Percentiles rank a stretch among this genome's conserved stretches.
Conservation (phyloP, 2,329 filamentous ascomycete species). For the Sporothrix pallida region DNA sequence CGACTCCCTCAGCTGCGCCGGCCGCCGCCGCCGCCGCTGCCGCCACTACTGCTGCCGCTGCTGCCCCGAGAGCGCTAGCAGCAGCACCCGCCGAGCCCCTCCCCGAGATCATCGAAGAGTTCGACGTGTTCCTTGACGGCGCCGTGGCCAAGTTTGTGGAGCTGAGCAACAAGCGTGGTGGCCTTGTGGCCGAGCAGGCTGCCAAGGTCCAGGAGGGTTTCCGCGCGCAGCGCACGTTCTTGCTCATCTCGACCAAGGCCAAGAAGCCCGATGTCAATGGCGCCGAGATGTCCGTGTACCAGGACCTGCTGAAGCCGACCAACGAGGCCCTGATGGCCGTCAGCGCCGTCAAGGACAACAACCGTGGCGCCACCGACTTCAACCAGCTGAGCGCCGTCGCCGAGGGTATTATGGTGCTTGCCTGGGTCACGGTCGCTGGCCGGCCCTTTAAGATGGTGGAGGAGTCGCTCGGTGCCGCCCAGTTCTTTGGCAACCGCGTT, state of each 20-base stretch:
- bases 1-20: conserved; percentile 45
- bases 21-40: conserved; percentile 46
- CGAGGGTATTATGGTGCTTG: conserved; percentile 86
- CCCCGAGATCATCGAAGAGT: conserved; percentile 83
- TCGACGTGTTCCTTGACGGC: conserved; percentile 76
- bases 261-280: conserved; percentile 81
- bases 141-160: conserved; percentile 80
- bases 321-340: conserved; percentile 82
- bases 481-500: conserved; percentile 95
- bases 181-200: conserved; percentile 77
- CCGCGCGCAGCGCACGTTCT: conserved; percentile 82
- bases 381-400: conserved; percentile 86
- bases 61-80: conserved; percentile 51
- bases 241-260: conserved; percentile 85
- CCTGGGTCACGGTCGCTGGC: conserved; percentile 85
- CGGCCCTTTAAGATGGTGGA: conserved; percentile 86
- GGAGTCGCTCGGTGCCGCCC: conserved; percentile 80
- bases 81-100: conserved; percentile 59
- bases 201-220: conserved; percentile 68
- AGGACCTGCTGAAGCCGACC: conserved; percentile 83
- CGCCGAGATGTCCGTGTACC: conserved; percentile 66
- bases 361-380: conserved; percentile 75
- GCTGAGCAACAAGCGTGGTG: conserved; percentile 78
- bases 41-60: conserved; percentile 45
- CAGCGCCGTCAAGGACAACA: conserved; percentile 79